Percentiles rank a stretch among this genome's conserved stretches.
Evolutionary conservation across 2,329 filamentous ascomycete genomes (phyloP).

Genomic region (Metarhizium brunneum): DNA sequence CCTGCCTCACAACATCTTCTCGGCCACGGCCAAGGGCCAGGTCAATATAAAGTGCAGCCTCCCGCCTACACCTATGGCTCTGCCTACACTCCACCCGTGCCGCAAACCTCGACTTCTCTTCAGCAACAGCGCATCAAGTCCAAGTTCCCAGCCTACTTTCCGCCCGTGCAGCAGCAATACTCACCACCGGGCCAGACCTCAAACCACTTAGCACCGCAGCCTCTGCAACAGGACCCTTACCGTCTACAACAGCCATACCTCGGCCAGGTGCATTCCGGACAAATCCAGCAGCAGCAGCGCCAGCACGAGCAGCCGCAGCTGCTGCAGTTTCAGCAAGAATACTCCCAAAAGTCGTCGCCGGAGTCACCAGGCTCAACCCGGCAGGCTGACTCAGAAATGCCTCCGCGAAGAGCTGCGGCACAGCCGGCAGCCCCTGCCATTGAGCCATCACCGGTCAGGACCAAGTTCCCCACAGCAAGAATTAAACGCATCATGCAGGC

Average conservation of each 20-base stretch:
- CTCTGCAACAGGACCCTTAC: constrained; percentile 10
- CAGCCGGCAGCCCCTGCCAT: constrained; percentile 28
- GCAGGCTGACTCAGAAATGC: constrained; percentile 20
- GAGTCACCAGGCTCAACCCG: not conserved
- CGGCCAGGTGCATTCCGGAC: not conserved
- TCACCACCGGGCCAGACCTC: constrained; percentile 10
- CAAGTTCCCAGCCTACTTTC: constrained; percentile 15
- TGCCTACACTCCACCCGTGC: constrained; percentile 18
- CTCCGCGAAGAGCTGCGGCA: constrained; percentile 20
- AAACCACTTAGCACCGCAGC: constrained; percentile 7
- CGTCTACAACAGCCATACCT: constrained; percentile 8
- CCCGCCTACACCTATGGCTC: constrained; percentile 17
- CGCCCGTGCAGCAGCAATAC: constrained; percentile 12
- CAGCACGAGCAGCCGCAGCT: not conserved
- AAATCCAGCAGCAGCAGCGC: constrained; percentile 4
- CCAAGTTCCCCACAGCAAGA: constrained; percentile 91
- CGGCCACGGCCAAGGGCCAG: constrained; percentile 13
- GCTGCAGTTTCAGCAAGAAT: constrained; percentile 1
- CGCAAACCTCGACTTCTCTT: constrained; percentile 16
- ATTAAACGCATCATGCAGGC: constrained; percentile 99
- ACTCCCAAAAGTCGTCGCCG: not conserved
- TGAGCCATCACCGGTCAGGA: constrained; percentile 68
- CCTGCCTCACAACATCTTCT: constrained; percentile 10
- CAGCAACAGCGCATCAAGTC: constrained; percentile 15
- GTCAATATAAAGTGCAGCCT: constrained; percentile 25